Conservation (phyloP, 768 basidiomycete species). For the Tremella mesenterica region DNA sequence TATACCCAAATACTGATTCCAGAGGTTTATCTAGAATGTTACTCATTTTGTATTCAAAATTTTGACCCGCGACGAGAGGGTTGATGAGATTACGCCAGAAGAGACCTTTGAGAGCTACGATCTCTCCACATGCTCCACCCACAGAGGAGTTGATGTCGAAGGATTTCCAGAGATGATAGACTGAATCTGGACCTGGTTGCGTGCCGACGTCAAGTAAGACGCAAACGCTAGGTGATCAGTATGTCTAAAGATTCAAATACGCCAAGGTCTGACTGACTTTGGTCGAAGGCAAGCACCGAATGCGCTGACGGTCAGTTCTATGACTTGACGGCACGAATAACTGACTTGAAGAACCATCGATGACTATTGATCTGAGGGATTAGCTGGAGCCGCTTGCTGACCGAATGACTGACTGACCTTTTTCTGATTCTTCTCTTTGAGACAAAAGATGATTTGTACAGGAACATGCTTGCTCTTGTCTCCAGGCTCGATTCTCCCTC, state of each 20-base stretch:
- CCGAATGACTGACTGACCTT: conserved; percentile 40
- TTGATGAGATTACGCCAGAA: conserved; percentile 74
- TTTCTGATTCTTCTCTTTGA: conserved; percentile 62
- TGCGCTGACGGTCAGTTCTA: conserved; percentile 19
- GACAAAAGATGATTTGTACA: conserved; percentile 78
- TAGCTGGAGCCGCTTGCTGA: not conserved
- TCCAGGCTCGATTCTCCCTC: conserved; percentile 63
- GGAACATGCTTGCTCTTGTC: conserved; percentile 64
- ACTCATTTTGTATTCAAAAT: conserved; percentile 81
- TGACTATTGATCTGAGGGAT: conserved; percentile 71
- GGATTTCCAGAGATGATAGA: conserved; percentile 92
- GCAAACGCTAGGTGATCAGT: conserved; percentile 65
- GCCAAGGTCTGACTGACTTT: conserved; percentile 23
- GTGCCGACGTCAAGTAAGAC: conserved; percentile 92
- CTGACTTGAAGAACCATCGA: conserved; percentile 76
- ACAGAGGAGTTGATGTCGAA: conserved; percentile 65
- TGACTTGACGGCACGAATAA: not conserved
- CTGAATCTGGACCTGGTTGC: conserved; percentile 72
- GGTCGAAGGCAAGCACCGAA: conserved; percentile 35
- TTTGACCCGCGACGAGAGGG: conserved; percentile 83
- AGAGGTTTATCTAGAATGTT: conserved; percentile 89
- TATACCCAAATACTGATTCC: conserved; percentile 52
- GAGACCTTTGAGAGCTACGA: conserved; percentile 83
- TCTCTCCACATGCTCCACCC: conserved; percentile 95
- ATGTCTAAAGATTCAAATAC: conserved; percentile 38